These are phyloP conservation scores for Didymella glomerata DNA, from an alignment of 2,329 filamentous ascomycete species.

Conservation along the genomic window DNA sequence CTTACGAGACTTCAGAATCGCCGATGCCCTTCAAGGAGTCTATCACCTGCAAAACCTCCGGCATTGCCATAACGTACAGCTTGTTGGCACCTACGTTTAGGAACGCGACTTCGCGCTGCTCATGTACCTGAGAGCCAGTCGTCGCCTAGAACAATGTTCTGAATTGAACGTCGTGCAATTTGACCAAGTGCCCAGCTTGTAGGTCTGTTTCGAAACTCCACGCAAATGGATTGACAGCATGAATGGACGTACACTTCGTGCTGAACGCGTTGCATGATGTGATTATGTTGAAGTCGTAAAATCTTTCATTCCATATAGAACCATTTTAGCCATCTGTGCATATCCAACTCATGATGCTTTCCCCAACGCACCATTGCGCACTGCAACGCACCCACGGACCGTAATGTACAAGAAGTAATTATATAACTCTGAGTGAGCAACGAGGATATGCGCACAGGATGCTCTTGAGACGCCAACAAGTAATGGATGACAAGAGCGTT, in stretches of 20 bases:
- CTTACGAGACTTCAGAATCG: background rate
- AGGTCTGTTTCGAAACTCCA: too few species aligned
- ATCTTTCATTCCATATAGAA: slow-evolving; percentile 16
- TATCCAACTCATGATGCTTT: slow-evolving; percentile 14
- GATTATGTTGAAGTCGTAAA: slow-evolving; percentile 20
- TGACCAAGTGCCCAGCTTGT: too few species aligned
- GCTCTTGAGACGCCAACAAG: slow-evolving; percentile 16
- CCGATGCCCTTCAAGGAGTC: background rate
- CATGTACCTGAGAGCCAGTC: background rate
- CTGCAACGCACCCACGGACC: slow-evolving; percentile 1
- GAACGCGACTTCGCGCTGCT: background rate
- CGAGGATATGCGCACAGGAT: slow-evolving; percentile 20
- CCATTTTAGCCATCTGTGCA: slow-evolving; percentile 1
- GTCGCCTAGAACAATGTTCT: too few species aligned
- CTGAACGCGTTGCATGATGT: too few species aligned
- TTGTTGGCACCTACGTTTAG: background rate
- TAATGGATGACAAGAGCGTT: background rate
- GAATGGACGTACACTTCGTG: too few species aligned
- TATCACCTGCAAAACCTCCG: background rate
- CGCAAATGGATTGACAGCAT: too few species aligned
- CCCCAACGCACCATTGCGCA: slow-evolving; percentile 3
- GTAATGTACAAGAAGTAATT: slow-evolving; percentile 25
- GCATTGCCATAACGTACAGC: background rate
- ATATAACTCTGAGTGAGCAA: slow-evolving; percentile 15
- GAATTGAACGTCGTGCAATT: too few species aligned